Evolutionary conservation across 2,329 filamentous ascomycete genomes (phyloP).

Genomic region (Colletotrichum tofieldiae): DNA sequence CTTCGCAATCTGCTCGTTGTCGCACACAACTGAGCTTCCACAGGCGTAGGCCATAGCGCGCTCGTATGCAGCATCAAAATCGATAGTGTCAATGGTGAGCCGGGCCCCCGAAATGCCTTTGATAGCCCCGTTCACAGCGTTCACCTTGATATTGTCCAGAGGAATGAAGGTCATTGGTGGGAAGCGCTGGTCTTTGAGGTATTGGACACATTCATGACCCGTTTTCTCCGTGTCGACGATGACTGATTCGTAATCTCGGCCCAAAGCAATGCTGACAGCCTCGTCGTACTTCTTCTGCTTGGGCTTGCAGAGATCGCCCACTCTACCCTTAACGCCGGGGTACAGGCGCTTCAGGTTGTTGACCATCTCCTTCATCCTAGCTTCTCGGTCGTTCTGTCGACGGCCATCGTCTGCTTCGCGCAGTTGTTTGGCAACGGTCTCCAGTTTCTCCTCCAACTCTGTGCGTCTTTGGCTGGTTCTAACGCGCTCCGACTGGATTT

Average conservation of each 20-base stretch:
- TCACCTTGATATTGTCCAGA: conserved; percentile 97
- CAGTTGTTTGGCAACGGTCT: conserved; percentile 85
- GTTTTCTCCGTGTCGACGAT: conserved; percentile 97
- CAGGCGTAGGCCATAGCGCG: conserved; percentile 96
- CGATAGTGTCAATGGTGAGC: conserved; percentile 94
- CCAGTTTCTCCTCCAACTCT: conserved; percentile 93
- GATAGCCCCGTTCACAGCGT: conserved; percentile 88
- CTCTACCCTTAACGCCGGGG: conserved; percentile 89
- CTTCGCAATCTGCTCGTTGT: conserved; percentile 88
- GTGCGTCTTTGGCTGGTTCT: conserved; percentile 86
- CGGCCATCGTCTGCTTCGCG: conserved; percentile 87
- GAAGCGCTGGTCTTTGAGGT: conserved; percentile 90
- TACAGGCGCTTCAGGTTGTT: conserved; percentile 91
- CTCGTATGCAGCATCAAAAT: conserved; percentile 90
- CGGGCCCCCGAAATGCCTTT: conserved; percentile 91
- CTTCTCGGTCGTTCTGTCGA: conserved; percentile 87
- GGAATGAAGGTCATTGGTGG: conserved; percentile 95
- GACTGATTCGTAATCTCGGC: conserved; percentile 93
- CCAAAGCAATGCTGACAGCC: conserved; percentile 92
- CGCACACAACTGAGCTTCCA: conserved; percentile 94
- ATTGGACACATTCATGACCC: conserved; percentile 93
- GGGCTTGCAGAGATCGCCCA: conserved; percentile 93
- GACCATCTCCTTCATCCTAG: conserved; percentile 85
- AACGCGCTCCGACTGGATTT: conserved; percentile 85
- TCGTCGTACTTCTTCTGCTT: conserved; percentile 98